A percentile compares a stretch with the other conserved stretches of the same genome.
Conservation (phyloP, 2,329 filamentous ascomycete genomes). For the Ceratocystis colombiana region DNA sequence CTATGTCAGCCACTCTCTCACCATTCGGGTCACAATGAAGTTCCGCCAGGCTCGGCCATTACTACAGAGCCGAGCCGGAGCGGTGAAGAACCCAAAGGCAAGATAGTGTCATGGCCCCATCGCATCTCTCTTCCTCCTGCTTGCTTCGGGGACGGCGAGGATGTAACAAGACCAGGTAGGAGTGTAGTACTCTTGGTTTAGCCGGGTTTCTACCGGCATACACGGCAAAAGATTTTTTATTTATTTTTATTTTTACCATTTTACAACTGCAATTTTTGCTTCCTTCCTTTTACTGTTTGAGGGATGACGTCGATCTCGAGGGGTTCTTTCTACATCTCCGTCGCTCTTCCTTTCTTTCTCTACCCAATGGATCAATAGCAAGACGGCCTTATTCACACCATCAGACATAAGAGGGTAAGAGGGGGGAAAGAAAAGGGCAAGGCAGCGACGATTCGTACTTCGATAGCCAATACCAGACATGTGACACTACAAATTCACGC, state of each 20-base stretch:
- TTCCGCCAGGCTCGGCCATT: too few species aligned
- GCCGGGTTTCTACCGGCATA: not conserved
- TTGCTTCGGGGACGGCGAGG: too few species aligned
- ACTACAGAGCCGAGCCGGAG: too few species aligned
- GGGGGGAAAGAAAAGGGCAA: not conserved
- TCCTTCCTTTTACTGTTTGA: not conserved
- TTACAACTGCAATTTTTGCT: not conserved
- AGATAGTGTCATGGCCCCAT: too few species aligned
- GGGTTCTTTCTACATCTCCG: not conserved
- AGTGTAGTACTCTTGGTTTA: not conserved
- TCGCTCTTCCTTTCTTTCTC: not conserved
- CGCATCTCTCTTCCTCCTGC: too few species aligned
- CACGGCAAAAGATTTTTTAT: not conserved
- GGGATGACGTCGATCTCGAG: not conserved
- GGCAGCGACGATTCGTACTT: not conserved
- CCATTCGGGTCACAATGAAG: too few species aligned
- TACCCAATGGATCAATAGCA: not conserved
- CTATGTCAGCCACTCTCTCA: too few species aligned
- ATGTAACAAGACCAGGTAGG: not conserved
- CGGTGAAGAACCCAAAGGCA: too few species aligned
- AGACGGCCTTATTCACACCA: not conserved
- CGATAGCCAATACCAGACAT: not conserved
- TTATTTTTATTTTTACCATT: not conserved
- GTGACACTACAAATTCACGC: constrained; percentile 3
- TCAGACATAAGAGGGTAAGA: not conserved